Base-by-base conservation (phyloP, 345 rosid species). In the Trapa bicornis region DNA sequence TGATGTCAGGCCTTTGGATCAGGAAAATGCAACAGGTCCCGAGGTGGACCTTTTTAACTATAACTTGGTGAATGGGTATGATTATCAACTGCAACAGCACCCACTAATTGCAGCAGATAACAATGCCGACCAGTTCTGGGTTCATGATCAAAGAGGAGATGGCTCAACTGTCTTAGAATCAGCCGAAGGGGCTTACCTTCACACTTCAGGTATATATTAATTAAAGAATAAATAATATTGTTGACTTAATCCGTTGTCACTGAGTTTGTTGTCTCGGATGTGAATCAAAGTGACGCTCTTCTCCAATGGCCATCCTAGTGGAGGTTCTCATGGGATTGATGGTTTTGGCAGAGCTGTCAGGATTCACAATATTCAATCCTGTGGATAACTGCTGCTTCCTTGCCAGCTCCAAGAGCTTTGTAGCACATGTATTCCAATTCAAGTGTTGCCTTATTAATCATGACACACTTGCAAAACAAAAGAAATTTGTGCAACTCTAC, bases 291-390 rank as follows among this genome's bases (percentile, higher is more conserved):
- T 76, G 76, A 78, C 73, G 79, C 71, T 77, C 75, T 64, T 77
- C 74, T 64, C 75, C 80, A 39, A 70, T 68, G 67, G 70, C 83
- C 74, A 66, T 77, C 85, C 76, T 61, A 43, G 32, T 75, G 74
- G 72, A 81, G 77, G 78, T 83, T 84, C 77, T 77, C 79, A 71
- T 73, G 74, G 71, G 76, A 72, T 80, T 78, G 82, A 75, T 75
- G 77, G 78, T 76, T 65, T 76, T 75, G 77, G 78, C 72, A 64
- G 78, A 72, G 72, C 67, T 70, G 80, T 72, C 71, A 73, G 69
- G 67, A 68, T 74, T 73, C 70, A 74, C 71, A 5, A 7, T 11
- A 45, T 45, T 69, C 76, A 80, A 77, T 37, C 67, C 67, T 72
- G 65, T 68, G 50, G 73, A 82, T 79, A 73, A 66, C 67, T 64